Evolutionary conservation across 331 rosid species (phyloP), one percentile per base, ranked within the genome.

Genomic region (Arachis monticola): DNA sequence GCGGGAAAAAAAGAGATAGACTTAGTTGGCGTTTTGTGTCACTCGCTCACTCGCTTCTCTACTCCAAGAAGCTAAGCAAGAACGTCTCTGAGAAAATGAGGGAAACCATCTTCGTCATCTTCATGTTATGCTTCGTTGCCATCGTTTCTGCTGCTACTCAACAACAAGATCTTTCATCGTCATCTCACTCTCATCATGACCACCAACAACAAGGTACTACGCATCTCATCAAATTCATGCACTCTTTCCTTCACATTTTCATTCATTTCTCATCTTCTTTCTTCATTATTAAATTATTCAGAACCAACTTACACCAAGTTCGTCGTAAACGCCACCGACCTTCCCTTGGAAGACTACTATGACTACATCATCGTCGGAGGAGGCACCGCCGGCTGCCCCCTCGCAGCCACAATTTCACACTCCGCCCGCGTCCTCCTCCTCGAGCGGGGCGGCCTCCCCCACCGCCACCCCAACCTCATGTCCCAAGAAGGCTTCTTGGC

Each of bases 321-420:
- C 62, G 92, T 88, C 7, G 27, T 74, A 13, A 91, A 93, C 61
- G 94, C 97, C n/a, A 88, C 83, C 53, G 75, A 76, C 0, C 80
- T 93, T 14, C 97, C 94, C 0, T 1, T 52, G 3, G 85, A 84
- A 72, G 92, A 93, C 12, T 88, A 89, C 90, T 93, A 89, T 67
- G 98, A 93, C 27, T 93, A 89, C 83, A 89, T 93, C 17, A 81
- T 93, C 7, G 87, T 93, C 10, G 98, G 97, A 10, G 98, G 98
- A 2, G 98, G 98, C 13, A 93, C 98, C 0, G 88, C 98, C 1
- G 98, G 98, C 1, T 93, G 97, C 79, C 98, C 98, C 1, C 50
- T 93, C 73, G 97, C 93, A 0, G 96, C 98, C 8, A 93, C 97
- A 0, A 79, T 91, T 0, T 93, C 98, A 0, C 85, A 68, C 5